These are phyloP conservation scores for Podospora didyma DNA, from an alignment of 495 filamentous ascomycete species.

Conservation along the genomic window DNA sequence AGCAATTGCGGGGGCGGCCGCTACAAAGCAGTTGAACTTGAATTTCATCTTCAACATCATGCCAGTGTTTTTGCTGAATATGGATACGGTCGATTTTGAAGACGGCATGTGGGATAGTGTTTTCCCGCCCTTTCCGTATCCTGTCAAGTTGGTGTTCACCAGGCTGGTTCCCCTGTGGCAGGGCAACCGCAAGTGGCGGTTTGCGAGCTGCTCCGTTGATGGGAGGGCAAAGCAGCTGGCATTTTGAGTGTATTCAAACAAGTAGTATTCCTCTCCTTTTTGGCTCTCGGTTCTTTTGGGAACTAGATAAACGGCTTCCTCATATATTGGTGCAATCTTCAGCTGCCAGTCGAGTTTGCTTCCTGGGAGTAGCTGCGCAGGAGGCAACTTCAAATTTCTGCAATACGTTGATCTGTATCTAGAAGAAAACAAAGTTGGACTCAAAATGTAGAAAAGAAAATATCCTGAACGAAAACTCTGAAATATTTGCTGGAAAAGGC, in stretches of 20 bases:
- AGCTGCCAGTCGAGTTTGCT: too few species aligned
- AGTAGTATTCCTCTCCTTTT: too few species aligned
- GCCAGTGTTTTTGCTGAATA: conserved; percentile 36
- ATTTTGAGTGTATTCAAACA: not conserved
- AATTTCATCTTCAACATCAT: conserved; percentile 25
- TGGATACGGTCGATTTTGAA: conserved; percentile 30
- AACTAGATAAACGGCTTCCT: too few species aligned
- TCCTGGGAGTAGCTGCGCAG: too few species aligned
- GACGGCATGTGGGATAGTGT: conserved; percentile 31
- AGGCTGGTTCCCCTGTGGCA: conserved; percentile 20
- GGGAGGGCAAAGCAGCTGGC: conserved; percentile 1
- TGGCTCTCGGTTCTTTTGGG: too few species aligned
- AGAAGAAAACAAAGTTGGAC: too few species aligned
- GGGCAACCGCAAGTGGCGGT: conserved; percentile 27
- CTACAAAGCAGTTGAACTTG: conserved; percentile 15
- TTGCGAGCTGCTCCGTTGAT: conserved; percentile 19
- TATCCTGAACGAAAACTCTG: too few species aligned
- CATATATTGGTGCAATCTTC: too few species aligned
- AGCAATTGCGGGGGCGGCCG: conserved; percentile 11
- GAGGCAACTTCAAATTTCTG: too few species aligned
- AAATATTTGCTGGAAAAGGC: too few species aligned
- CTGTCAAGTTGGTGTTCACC: conserved; percentile 3
- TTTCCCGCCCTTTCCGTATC: conserved; percentile 12
- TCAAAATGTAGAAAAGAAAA: too few species aligned
- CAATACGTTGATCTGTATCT: too few species aligned